phyloP scores from a whole-genome alignment of 176 grass and related monocot genomes.

The Melocanna baccifera region DNA sequence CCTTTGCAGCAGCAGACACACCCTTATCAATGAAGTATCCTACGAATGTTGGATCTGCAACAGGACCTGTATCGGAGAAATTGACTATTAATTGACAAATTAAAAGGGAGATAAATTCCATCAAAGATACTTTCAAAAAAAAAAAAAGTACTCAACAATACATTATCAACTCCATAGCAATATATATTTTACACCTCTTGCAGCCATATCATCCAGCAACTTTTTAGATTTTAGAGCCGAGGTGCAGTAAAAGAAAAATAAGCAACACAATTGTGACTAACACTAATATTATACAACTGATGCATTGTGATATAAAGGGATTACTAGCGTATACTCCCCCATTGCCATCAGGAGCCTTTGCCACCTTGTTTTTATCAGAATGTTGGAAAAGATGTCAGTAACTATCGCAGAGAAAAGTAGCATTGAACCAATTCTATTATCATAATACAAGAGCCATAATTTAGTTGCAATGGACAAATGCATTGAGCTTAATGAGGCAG shows the following conservation, averaged over 20 bases:
- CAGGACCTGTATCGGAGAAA: conserved; percentile 55
- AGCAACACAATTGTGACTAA: background rate
- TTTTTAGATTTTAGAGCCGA: conserved; percentile 68
- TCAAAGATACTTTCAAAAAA: background rate
- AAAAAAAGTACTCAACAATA: conserved; percentile 44
- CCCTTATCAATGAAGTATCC: conserved; percentile 84
- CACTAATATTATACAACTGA: background rate
- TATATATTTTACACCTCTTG: conserved; percentile 71
- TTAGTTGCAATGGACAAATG: conserved; percentile 13
- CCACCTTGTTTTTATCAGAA: conserved; percentile 55
- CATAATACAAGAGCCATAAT: background rate
- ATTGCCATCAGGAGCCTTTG: conserved; percentile 87
- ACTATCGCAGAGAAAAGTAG: background rate
- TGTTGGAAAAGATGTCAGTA: conserved; percentile 23
- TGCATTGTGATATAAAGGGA: conserved; percentile 2
- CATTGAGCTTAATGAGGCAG: background rate
- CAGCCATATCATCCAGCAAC: conserved; percentile 79
- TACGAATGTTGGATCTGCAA: conserved; percentile 86
- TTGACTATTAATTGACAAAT: conserved; percentile 32
- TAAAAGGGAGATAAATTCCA: conserved; percentile 15
- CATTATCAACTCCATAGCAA: conserved; percentile 91
- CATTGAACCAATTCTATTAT: background rate
- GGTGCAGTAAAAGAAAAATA: background rate
- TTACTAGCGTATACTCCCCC: conserved; percentile 79
- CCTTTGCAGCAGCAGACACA: conserved; percentile 70